phyloP scores from a whole-genome alignment of 495 filamentous ascomycete genomes.

The Xylaria cubensis region DNA sequence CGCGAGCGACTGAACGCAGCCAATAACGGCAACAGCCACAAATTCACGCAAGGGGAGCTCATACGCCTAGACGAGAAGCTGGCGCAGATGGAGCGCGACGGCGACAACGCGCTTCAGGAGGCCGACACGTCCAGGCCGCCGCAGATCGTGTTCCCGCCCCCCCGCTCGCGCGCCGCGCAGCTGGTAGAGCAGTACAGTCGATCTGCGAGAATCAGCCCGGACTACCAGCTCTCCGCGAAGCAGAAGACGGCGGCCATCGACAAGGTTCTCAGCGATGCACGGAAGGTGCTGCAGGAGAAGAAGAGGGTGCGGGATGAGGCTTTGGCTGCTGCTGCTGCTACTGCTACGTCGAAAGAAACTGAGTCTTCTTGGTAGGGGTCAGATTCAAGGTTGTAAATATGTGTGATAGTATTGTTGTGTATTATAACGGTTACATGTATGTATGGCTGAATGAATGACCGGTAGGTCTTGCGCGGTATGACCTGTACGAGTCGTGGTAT shows the following conservation, averaged over 20 bases:
- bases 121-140: slow-evolving; percentile 5
- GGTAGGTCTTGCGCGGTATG: background rate
- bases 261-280: slow-evolving; percentile 20
- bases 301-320: slow-evolving; percentile 12
- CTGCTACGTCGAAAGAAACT: background rate
- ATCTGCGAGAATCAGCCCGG: slow-evolving; percentile 19
- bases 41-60: slow-evolving; percentile 16
- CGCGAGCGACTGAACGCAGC: slow-evolving; percentile 33
- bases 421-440: background rate
- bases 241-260: slow-evolving; percentile 35
- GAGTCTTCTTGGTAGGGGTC: background rate
- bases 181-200: slow-evolving; percentile 11
- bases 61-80: slow-evolving; percentile 29
- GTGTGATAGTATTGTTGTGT: background rate
- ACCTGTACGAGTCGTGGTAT: background rate
- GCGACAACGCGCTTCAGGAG: slow-evolving; percentile 9
- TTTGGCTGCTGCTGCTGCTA: background rate
- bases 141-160: slow-evolving; percentile 23
- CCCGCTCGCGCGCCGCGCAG: slow-evolving; percentile 4
- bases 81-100: slow-evolving; percentile 39
- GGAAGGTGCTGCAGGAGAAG: background rate
- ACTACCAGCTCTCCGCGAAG: background rate
- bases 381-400: background rate
- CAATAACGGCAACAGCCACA: slow-evolving; percentile 7
- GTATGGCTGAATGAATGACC: background rate